These are phyloP conservation scores for Metschnikowia aberdeeniae DNA, from an alignment of 805 yeast genomes.

Conservation along the genomic window DNA sequence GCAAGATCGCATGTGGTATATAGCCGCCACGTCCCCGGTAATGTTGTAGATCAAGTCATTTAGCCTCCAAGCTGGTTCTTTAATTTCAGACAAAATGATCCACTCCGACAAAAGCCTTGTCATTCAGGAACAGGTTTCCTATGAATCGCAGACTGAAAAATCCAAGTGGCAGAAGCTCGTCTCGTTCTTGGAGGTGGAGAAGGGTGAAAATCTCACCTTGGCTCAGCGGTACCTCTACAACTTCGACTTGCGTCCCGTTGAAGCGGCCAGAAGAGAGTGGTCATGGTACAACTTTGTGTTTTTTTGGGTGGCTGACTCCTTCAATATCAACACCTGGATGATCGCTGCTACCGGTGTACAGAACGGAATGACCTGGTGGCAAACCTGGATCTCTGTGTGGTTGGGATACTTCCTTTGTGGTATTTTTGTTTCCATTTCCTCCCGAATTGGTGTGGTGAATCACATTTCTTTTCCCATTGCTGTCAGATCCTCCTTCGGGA, in stretches of 20 bases:
- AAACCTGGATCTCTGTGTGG: slow-evolving; percentile 86
- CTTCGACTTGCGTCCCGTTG: slow-evolving; percentile 77
- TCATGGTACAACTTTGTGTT: slow-evolving; percentile 74
- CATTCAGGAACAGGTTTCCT: slow-evolving; percentile 7
- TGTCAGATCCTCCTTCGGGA: slow-evolving; percentile 78
- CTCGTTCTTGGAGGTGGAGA: slow-evolving; percentile 27
- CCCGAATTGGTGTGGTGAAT: slow-evolving; percentile 75
- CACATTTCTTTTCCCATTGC: slow-evolving; percentile 85
- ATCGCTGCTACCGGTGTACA: slow-evolving; percentile 82
- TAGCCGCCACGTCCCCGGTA: too few species aligned
- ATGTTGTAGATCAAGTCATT: too few species aligned
- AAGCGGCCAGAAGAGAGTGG: slow-evolving; percentile 74
- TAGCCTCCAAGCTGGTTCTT: too few species aligned
- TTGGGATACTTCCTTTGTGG: slow-evolving; percentile 73
- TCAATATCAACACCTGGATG: slow-evolving; percentile 88
- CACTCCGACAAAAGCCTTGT: slow-evolving; percentile 1
- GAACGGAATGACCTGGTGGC: slow-evolving; percentile 80
- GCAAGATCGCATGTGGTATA: too few species aligned
- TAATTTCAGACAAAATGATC: background rate
- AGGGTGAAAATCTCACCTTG: slow-evolving; percentile 42
- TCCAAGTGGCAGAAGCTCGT: slow-evolving; percentile 32
- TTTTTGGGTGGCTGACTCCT: slow-evolving; percentile 87
- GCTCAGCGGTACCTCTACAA: slow-evolving; percentile 67
- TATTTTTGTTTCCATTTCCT: slow-evolving; percentile 61
- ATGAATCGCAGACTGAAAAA: slow-evolving; percentile 56